Conservation (phyloP, 345 rosid species). For the Cochlearia excelsa region DNA sequence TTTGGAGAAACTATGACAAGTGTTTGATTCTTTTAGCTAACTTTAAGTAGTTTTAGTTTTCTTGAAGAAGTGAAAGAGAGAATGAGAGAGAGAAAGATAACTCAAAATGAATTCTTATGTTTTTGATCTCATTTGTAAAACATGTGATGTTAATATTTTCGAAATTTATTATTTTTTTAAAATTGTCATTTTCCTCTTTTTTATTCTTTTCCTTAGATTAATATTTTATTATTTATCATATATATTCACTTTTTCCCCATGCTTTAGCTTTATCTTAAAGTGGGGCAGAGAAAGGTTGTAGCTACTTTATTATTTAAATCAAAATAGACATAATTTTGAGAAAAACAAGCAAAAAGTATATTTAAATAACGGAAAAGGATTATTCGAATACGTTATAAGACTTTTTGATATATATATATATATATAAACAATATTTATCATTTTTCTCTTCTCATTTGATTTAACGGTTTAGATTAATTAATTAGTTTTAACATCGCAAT, state of each 20-base stretch:
- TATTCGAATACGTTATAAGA: constrained; percentile 34
- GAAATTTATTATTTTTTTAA: constrained; percentile 10
- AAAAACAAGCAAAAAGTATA: constrained; percentile 22
- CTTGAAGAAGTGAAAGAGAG: constrained; percentile 30
- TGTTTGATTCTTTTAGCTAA: constrained; percentile 27
- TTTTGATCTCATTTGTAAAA: constrained; percentile 25
- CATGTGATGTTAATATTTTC: constrained; percentile 29
- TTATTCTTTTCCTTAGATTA: constrained; percentile 37
- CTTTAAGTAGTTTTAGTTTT: constrained; percentile 46
- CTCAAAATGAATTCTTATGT: constrained; percentile 26
- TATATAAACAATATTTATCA: background rate
- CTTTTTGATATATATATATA: constrained; percentile 16
- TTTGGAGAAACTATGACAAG: constrained; percentile 54
- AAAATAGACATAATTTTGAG: constrained; percentile 22
- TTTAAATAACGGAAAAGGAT: constrained; percentile 16
- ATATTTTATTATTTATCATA: constrained; percentile 28
- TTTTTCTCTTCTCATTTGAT: background rate
- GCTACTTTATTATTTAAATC: constrained; percentile 44
- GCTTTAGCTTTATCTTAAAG: constrained; percentile 92
- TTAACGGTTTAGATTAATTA: constrained; percentile 22
- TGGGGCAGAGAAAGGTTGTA: constrained; percentile 65
- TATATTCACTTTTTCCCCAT: constrained; percentile 47
- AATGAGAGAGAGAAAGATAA: constrained; percentile 19
- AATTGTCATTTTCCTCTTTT: constrained; percentile 42
- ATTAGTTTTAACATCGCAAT: constrained; percentile 13